A percentile compares a stretch with the other conserved stretches of the same genome.
These are phyloP conservation scores for Carpinus fangiana DNA, from an alignment of 306 rosid genomes.

Conservation along the genomic window DNA sequence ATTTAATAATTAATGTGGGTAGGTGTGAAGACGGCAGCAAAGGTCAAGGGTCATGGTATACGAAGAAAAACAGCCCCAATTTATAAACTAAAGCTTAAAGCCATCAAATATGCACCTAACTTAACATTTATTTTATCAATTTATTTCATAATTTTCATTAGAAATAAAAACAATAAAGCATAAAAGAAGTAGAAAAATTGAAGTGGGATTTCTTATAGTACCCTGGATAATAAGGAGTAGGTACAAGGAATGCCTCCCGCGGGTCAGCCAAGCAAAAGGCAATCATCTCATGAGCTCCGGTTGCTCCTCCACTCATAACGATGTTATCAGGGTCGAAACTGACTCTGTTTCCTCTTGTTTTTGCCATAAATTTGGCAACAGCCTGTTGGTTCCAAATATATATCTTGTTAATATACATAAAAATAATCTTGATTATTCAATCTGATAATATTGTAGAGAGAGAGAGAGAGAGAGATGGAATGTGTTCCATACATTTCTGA, in stretches of 20 bases:
- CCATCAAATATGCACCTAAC: not conserved
- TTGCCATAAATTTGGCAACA: constrained; percentile 77
- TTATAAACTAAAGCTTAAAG: not conserved
- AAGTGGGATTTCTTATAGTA: constrained; percentile 18
- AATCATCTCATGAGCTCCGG: constrained; percentile 79
- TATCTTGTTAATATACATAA: not conserved
- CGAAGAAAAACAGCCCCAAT: not conserved
- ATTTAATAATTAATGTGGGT: not conserved
- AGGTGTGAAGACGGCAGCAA: not conserved
- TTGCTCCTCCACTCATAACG: constrained; percentile 93
- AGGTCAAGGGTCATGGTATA: not conserved
- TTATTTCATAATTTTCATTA: not conserved
- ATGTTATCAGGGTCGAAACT: constrained; percentile 67
- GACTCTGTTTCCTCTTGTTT: constrained; percentile 67
- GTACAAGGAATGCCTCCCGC: constrained; percentile 78
- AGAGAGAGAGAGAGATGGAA: not conserved
- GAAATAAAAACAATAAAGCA: not conserved
- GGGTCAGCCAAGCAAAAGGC: constrained; percentile 86
- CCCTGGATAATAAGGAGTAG: constrained; percentile 90
- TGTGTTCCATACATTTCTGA: constrained; percentile 57
- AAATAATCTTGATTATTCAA: not conserved
- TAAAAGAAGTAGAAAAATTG: not conserved
- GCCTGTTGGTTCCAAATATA: constrained; percentile 46
- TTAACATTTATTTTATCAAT: not conserved
- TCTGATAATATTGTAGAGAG: not conserved